A percentile compares a stretch with the other conserved stretches of the same genome.
phyloP scores from a whole-genome alignment of 73 alveolate species.

The Paramecium pentaurelia region DNA sequence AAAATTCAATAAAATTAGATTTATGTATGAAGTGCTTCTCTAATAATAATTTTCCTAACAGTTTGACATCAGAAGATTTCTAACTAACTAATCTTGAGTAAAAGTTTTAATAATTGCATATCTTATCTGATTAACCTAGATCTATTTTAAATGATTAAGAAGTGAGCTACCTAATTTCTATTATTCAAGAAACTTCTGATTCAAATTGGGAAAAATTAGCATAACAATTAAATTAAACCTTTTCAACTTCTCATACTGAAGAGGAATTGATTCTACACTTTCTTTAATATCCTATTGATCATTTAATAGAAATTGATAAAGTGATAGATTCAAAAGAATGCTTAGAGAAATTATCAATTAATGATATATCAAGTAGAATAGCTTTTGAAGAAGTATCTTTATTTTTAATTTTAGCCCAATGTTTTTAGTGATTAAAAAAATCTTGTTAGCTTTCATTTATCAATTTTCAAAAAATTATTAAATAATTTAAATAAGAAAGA shows the following conservation, averaged over 20 bases:
- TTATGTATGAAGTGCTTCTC: constrained; percentile 54
- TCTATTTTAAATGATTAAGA: constrained; percentile 43
- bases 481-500: not conserved
- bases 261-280: constrained; percentile 55
- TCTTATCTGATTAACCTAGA: not conserved
- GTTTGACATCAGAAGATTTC: constrained; percentile 45
- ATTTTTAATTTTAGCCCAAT: not conserved
- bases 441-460: constrained; percentile 39
- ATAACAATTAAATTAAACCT: not conserved
- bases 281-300: constrained; percentile 39
- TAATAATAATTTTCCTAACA: constrained; percentile 46
- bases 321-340: constrained; percentile 22
- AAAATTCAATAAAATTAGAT: not conserved
- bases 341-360: not conserved
- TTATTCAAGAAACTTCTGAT: constrained; percentile 40
- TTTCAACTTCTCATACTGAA: constrained; percentile 11
- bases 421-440: constrained; percentile 1
- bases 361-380: not conserved
- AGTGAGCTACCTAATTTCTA: not conserved
- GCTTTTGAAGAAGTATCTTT: constrained; percentile 31
- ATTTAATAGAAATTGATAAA: constrained; percentile 26
- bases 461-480: not conserved
- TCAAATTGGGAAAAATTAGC: constrained; percentile 47
- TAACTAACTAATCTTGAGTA: not conserved
- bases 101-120: not conserved